phyloP scores from a whole-genome alignment of 1,284 basidiomycete genomes.

The Stygiomarasmius scandens region DNA sequence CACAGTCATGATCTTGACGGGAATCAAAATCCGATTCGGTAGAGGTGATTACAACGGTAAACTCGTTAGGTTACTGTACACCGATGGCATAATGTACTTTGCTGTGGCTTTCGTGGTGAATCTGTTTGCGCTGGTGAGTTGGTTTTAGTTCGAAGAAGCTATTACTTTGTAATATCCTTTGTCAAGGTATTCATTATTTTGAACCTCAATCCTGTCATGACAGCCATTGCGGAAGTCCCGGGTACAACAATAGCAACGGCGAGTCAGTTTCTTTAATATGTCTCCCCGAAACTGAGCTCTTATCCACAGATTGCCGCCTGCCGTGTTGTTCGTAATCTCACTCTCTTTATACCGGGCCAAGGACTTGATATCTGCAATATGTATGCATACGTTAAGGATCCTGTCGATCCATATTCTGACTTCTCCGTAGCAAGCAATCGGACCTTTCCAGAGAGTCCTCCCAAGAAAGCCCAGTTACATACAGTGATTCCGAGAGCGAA shows the following conservation, averaged over 20 bases:
- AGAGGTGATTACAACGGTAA: constrained; percentile 25
- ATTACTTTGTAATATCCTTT: neutral
- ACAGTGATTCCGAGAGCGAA: too few relatives aligned
- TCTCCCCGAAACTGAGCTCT: too few relatives aligned
- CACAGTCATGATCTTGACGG: constrained; percentile 57
- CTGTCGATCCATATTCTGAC: too few relatives aligned
- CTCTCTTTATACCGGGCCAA: too few relatives aligned
- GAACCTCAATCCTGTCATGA: constrained; percentile 74
- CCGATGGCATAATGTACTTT: constrained; percentile 74
- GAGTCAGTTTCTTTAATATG: too few relatives aligned
- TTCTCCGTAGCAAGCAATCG: too few relatives aligned
- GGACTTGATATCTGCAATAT: too few relatives aligned
- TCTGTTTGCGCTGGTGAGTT: constrained; percentile 62
- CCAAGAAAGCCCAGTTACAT: too few relatives aligned
- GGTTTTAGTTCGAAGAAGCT: neutral
- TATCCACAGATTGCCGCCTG: too few relatives aligned
- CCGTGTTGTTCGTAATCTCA: too few relatives aligned
- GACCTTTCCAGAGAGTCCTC: too few relatives aligned
- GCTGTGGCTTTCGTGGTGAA: constrained; percentile 71
- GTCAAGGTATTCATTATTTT: constrained; percentile 68
- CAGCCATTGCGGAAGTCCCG: constrained; percentile 76
- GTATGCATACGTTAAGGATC: too few relatives aligned
- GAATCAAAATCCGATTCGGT: constrained; percentile 46
- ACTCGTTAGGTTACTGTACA: constrained; percentile 67
- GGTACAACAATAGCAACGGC: constrained; percentile 68